Evolutionary conservation across 164 flowering plant species (phyloP).

Genomic region (Vitis labrusca): DNA sequence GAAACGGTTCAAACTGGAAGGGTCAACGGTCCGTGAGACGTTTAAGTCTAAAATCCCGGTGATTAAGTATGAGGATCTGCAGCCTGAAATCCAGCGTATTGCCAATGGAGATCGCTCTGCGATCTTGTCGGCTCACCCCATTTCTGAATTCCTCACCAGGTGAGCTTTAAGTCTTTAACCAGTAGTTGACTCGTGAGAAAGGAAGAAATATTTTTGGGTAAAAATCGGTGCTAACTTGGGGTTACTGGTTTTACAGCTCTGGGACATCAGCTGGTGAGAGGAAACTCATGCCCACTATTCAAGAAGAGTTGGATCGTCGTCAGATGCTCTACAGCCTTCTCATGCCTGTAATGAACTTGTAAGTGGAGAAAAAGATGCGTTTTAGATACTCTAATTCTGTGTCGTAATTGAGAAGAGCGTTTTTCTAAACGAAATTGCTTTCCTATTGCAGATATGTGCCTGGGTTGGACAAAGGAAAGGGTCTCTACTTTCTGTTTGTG

Average conservation of each 20-base stretch:
- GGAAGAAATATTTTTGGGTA: too few species aligned
- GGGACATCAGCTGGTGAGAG: conserved; percentile 72
- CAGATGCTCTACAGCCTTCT: conserved; percentile 60
- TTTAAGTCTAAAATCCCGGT: conserved; percentile 40
- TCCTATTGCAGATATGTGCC: conserved; percentile 45
- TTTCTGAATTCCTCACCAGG: conserved; percentile 55
- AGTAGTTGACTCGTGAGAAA: background rate
- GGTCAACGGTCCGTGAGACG: conserved; percentile 37
- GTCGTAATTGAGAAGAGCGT: too few species aligned
- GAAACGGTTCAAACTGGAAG: conserved; percentile 28
- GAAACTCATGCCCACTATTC: conserved; percentile 63
- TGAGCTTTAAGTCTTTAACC: background rate
- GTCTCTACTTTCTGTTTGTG: conserved; percentile 51
- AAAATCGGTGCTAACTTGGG: background rate
- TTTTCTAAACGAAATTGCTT: background rate
- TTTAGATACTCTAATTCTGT: too few species aligned
- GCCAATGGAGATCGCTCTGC: conserved; percentile 47
- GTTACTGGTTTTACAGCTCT: conserved; percentile 35
- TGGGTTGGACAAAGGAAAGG: conserved; percentile 63
- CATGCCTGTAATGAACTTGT: conserved; percentile 72
- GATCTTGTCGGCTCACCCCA: conserved; percentile 38
- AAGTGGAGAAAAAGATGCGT: conserved; percentile 16
- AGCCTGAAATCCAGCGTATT: conserved; percentile 42
- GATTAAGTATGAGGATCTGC: conserved; percentile 40
- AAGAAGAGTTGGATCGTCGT: conserved; percentile 59